Evolutionary conservation across 106 monocot genomes (phyloP).

Genomic region (Dendrobium chrysotoxum): DNA sequence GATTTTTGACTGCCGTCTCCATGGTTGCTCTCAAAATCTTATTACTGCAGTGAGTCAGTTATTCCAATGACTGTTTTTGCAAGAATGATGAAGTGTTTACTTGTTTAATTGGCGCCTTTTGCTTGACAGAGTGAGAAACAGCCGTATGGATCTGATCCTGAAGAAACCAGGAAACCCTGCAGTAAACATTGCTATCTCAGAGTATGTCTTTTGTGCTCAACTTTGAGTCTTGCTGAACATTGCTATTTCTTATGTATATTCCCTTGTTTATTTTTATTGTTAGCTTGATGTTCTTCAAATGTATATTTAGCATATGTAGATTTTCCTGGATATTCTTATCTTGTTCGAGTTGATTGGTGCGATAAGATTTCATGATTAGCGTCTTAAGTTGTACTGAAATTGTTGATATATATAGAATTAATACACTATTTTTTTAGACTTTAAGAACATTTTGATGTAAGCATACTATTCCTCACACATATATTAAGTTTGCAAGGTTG

Average conservation of each 20-base stretch:
- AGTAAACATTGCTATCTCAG: slow-evolving; percentile 71
- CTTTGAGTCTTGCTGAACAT: not conserved
- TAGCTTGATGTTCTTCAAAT: not conserved
- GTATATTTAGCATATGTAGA: not conserved
- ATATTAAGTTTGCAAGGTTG: too few species aligned
- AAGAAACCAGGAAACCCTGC: slow-evolving; percentile 68
- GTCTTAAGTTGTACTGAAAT: not conserved
- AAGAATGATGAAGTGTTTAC: slow-evolving; percentile 13
- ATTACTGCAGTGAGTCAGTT: slow-evolving; percentile 63
- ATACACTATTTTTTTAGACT: not conserved
- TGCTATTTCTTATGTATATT: not conserved
- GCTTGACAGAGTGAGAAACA: slow-evolving; percentile 82
- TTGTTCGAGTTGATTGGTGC: not conserved
- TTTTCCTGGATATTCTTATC: not conserved
- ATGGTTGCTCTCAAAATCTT: slow-evolving; percentile 88
- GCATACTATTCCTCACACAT: too few species aligned
- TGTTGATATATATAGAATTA: not conserved
- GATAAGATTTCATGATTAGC: not conserved
- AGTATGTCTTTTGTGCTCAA: slow-evolving; percentile 28
- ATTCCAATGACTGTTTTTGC: not conserved
- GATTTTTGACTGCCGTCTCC: slow-evolving; percentile 91
- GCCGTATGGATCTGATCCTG: slow-evolving; percentile 42
- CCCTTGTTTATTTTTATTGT: not conserved
- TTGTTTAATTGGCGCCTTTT: slow-evolving; percentile 25
- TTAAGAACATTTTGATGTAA: too few species aligned